Evolutionary conservation across 2,329 filamentous ascomycete species (phyloP).

Genomic region (Elsinoe necatrix): DNA sequence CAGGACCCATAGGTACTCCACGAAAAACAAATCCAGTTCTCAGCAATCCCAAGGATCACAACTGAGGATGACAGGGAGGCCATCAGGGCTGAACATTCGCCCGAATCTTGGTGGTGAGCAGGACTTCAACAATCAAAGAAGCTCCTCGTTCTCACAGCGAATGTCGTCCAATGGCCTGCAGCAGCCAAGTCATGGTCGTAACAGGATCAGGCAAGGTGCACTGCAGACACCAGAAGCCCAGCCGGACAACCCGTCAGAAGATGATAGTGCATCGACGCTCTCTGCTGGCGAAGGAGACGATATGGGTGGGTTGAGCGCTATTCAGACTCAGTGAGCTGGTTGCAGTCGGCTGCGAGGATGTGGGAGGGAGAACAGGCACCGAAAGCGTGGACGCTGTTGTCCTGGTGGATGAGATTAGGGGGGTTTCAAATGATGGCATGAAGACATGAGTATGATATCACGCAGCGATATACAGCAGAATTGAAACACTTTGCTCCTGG

Average conservation of each 20-base stretch:
- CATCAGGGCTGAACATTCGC: neutral
- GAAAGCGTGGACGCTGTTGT: too few relatives aligned
- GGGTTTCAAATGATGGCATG: neutral
- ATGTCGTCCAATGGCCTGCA: too few relatives aligned
- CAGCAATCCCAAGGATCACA: neutral
- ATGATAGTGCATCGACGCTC: neutral
- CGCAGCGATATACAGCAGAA: neutral
- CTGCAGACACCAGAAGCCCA: neutral
- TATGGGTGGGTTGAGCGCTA: neutral
- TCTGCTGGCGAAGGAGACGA: neutral
- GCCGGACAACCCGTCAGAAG: neutral
- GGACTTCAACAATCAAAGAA: too few relatives aligned
- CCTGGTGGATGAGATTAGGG: too few relatives aligned
- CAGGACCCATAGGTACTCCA: neutral
- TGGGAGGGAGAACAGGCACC: too few relatives aligned
- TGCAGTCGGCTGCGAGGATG: neutral
- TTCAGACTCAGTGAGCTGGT: neutral
- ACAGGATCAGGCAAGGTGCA: too few relatives aligned
- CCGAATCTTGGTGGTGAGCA: neutral
- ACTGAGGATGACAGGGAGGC: neutral
- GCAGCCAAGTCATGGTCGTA: neutral
- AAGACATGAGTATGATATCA: neutral
- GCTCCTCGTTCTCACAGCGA: too few relatives aligned
- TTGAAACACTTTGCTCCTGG: neutral
- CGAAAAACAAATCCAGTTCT: neutral